Evolutionary conservation across 768 basidiomycete species (phyloP), one percentile per base, ranked within the genome.

Genomic region (Postia placenta): DNA sequence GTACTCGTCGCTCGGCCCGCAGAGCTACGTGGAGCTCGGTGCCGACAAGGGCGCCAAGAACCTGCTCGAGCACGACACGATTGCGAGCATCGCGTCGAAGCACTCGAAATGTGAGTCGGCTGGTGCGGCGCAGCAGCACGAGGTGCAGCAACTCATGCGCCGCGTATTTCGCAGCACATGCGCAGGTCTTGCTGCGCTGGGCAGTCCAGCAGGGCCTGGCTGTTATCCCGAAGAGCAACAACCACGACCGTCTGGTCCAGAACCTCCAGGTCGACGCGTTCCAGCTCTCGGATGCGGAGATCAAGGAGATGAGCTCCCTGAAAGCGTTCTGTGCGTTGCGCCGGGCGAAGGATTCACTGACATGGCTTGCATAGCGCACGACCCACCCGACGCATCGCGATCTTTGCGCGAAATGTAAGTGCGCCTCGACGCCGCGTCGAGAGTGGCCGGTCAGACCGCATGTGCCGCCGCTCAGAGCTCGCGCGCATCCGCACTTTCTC

Each of bases 281-380:
- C 53, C 65, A 80, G 54, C 72, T 92, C 39, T 65, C 74, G 5
- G 69, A 73, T n/a, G 70, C 70, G 1, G 84, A 90, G 49, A 64
- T 88, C 22, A 67, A 76, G 42, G 56, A 55, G 15, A 80, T 92
- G 57, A 78, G 70, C 54, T 62, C 65, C 2, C 68, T 92, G 61
- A 83, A 91, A 67, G 68, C 42, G 74, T 80, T 59, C 63, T 80
- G 56, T 75, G 85, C 64, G 85, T 87, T n/a, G n/a, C n/a, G n/a
- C n/a, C n/a, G n/a, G n/a, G n/a, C n/a, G n/a, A n/a, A n/a, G n/a
- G n/a, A n/a, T n/a, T n/a, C n/a, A n/a, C 22, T 58, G 50, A 60
- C 45, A 50, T 49, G 25, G n/a, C 22, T 39, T 26, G 48, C 28
- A 24, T 52, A 87, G 85, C 58, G 86, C 60, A 88, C 65, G 69